These are phyloP conservation scores for Prosopis cineraria DNA, from an alignment of 306 rosid genomes.

Conservation along the genomic window DNA sequence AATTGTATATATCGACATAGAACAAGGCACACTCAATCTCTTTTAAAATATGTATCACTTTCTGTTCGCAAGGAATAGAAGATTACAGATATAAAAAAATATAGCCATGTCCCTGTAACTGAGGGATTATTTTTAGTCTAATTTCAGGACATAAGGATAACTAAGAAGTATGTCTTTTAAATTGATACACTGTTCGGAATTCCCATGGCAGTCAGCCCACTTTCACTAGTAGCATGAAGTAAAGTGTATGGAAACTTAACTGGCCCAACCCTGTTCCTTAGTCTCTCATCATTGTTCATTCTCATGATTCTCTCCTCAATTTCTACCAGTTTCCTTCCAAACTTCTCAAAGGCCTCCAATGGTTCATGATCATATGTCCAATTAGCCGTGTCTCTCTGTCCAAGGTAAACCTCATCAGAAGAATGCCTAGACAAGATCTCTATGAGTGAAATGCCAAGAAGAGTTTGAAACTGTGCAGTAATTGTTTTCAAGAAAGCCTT, in stretches of 20 bases:
- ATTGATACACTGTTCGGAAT: constrained; percentile 82
- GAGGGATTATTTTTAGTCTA: not conserved
- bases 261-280: constrained; percentile 65
- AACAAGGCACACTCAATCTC: not conserved
- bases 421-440: constrained; percentile 57
- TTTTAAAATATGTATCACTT: not conserved
- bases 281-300: constrained; percentile 57
- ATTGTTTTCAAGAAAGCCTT: constrained; percentile 52
- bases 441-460: constrained; percentile 52
- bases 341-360: constrained; percentile 57
- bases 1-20: no score
- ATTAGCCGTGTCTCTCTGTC: constrained; percentile 49
- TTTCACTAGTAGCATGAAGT: constrained; percentile 60
- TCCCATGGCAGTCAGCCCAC: constrained; percentile 73
- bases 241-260: constrained; percentile 76
- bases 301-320: constrained; percentile 52
- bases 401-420: constrained; percentile 53
- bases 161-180: constrained; percentile 11
- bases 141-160: not conserved
- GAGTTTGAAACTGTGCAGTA: constrained; percentile 41
- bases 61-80: not conserved
- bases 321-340: constrained; percentile 49
- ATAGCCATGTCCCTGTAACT: not conserved
- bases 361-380: constrained; percentile 64
- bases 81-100: not conserved